A percentile compares a stretch with the other conserved stretches of the same genome.
Evolutionary conservation across 2,329 filamentous ascomycete genomes (phyloP).

Genomic region (Arthrobotrys conoides): DNA sequence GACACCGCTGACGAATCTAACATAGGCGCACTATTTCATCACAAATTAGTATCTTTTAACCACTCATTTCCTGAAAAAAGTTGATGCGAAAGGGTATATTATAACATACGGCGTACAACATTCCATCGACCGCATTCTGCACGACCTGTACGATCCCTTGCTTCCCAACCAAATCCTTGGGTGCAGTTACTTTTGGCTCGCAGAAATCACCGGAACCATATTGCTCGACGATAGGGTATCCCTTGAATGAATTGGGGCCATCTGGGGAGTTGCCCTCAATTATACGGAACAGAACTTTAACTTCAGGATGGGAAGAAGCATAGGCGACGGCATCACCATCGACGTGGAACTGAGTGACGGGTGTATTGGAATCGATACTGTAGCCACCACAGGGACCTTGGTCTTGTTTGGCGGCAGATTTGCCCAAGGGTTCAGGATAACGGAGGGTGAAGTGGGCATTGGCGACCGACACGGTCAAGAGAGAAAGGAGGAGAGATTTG

Average conservation of each 20-base stretch:
- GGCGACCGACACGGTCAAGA: constrained; percentile 29
- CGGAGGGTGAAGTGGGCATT: constrained; percentile 73
- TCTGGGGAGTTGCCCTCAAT: constrained; percentile 70
- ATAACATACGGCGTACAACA: constrained; percentile 72
- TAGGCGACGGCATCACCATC: constrained; percentile 72
- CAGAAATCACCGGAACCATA: constrained; percentile 73
- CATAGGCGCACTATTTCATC: constrained; percentile 44
- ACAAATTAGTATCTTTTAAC: constrained; percentile 5
- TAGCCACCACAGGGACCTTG: constrained; percentile 72
- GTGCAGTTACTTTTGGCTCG: constrained; percentile 70
- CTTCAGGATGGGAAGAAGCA: constrained; percentile 71
- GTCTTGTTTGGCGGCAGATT: constrained; percentile 69
- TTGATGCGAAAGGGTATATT: neutral
- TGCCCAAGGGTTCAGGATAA: constrained; percentile 70
- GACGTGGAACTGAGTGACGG: constrained; percentile 65
- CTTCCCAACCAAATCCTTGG: constrained; percentile 71
- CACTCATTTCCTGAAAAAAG: neutral
- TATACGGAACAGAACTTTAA: constrained; percentile 71
- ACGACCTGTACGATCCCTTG: constrained; percentile 73
- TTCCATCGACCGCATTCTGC: constrained; percentile 72
- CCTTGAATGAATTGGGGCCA: constrained; percentile 67
- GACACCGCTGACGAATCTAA: constrained; percentile 48
- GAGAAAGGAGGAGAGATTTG: constrained; percentile 31
- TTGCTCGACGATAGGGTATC: constrained; percentile 73
- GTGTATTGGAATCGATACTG: constrained; percentile 69